These are phyloP conservation scores for Debaryomycetaceae sp. DNA, from an alignment of 1,139 yeast species.

Conservation along the genomic window DNA sequence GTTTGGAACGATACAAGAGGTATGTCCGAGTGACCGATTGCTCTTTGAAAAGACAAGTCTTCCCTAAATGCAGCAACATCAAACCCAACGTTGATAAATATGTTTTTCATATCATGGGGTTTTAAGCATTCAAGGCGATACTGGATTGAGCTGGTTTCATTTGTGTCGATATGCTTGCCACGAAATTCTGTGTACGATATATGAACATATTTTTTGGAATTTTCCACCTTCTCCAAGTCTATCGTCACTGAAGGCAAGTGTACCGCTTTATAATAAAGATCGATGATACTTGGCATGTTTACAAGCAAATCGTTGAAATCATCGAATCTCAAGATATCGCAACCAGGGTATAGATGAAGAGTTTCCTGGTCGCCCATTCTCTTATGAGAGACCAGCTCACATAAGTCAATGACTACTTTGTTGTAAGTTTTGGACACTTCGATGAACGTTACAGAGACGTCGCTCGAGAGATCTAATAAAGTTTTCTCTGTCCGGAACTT, in stretches of 20 bases:
- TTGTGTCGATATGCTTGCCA: neutral
- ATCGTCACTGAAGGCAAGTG: neutral
- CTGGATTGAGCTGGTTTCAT: neutral
- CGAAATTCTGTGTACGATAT: neutral
- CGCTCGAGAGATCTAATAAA: neutral
- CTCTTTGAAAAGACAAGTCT: neutral
- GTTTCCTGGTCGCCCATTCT: neutral
- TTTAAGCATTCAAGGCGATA: neutral
- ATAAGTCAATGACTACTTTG: neutral
- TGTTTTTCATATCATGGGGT: neutral
- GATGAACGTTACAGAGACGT: neutral
- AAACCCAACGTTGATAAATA: neutral
- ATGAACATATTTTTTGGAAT: neutral
- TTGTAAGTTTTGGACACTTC: neutral
- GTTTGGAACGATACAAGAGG: slow-evolving; percentile 11
- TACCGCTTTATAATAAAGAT: neutral
- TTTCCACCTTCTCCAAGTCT: neutral
- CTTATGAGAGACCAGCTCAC: neutral
- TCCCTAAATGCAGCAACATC: neutral
- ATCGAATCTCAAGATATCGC: neutral
- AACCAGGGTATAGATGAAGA: neutral
- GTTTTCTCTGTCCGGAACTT: neutral
- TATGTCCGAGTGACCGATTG: neutral
- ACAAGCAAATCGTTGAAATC: neutral
- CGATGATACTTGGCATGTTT: neutral